phyloP scores from a whole-genome alignment of 139 green algal species.

The Prasinococcaceae sp. region DNA sequence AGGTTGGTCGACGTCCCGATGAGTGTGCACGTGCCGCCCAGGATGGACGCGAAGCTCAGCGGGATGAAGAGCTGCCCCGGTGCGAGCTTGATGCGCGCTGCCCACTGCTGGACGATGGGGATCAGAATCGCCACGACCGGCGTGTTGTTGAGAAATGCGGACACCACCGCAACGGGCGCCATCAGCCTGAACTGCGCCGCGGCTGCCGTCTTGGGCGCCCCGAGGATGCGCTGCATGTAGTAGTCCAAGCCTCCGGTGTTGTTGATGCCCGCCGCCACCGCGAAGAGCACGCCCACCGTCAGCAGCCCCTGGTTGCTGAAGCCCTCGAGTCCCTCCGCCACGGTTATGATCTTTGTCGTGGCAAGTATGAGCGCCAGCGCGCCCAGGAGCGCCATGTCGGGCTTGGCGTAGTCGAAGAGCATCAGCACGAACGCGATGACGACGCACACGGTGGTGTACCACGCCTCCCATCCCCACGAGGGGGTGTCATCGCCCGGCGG shows the following conservation, averaged over 20 bases:
- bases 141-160: conserved; percentile 73
- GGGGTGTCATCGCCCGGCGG: no score
- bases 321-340: conserved; percentile 18
- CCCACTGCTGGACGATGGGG: conserved; percentile 23
- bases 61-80: conserved; percentile 49
- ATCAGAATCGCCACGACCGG: conserved; percentile 48
- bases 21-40: conserved; percentile 58
- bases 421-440: conserved; percentile 6
- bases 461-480: conserved; percentile 13
- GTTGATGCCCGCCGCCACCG: conserved; percentile 32
- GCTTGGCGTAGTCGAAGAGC: conserved; percentile 6
- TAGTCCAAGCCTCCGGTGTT: conserved; percentile 21
- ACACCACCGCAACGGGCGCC: conserved; percentile 33
- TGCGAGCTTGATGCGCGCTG: conserved; percentile 14
- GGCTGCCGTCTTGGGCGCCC: not conserved
- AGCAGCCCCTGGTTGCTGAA: conserved; percentile 32
- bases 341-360: conserved; percentile 13
- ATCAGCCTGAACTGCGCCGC: conserved; percentile 28
- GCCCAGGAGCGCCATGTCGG: conserved; percentile 24
- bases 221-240: conserved; percentile 5
- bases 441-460: not conserved
- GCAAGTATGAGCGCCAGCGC: conserved; percentile 9
- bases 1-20: conserved; percentile 73
- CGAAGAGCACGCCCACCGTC: conserved; percentile 37
- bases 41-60: conserved; percentile 47